Conservation (phyloP, 768 basidiomycete species). For the Leucocoprinus sp. region DNA sequence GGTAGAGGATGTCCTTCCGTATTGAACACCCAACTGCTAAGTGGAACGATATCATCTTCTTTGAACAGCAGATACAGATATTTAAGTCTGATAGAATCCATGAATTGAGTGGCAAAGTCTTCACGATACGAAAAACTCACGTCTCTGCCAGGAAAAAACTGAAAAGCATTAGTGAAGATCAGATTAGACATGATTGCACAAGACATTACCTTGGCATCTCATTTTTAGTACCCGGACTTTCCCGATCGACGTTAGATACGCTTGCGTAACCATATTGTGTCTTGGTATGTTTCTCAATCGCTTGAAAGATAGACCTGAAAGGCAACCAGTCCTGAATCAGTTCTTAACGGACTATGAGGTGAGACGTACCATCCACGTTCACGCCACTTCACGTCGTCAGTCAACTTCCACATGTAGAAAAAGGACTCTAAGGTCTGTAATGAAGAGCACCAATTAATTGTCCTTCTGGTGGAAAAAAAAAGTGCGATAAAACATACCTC, state of each 20-base stretch:
- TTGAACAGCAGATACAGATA: conserved; percentile 62
- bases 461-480: not conserved
- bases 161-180: not conserved
- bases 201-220: conserved; percentile 65
- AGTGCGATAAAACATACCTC: conserved; percentile 38
- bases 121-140: conserved; percentile 12
- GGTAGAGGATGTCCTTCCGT: conserved; percentile 70
- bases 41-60: conserved; percentile 42
- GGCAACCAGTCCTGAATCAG: conserved; percentile 40
- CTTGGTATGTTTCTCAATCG: conserved; percentile 49
- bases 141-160: conserved; percentile 22
- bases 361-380: conserved; percentile 61
- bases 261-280: conserved; percentile 53
- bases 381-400: conserved; percentile 58
- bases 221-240: conserved; percentile 30
- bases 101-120: conserved; percentile 22
- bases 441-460: conserved; percentile 1
- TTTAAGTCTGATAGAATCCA: conserved; percentile 44
- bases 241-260: conserved; percentile 37
- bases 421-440: conserved; percentile 62
- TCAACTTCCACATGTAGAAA: conserved; percentile 61
- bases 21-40: conserved; percentile 54
- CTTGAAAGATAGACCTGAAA: conserved; percentile 40
- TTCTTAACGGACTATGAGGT: conserved; percentile 25
- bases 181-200: not conserved